Evolutionary conservation across 192 early-diverging fungal species (phyloP), one percentile per base, ranked within the genome.

Genomic region (Ambispora gerdemannii): DNA sequence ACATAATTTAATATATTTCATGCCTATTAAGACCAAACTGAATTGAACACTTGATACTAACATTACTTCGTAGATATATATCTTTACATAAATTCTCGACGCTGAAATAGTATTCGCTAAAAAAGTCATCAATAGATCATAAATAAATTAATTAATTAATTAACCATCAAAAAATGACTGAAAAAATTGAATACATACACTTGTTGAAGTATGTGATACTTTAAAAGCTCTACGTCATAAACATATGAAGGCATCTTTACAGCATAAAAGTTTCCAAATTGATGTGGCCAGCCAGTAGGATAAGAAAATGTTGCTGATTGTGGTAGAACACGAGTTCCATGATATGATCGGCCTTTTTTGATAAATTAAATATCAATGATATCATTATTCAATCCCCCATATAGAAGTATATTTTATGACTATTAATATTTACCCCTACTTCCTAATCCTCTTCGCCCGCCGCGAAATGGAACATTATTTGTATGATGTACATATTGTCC

Each of bases 41-140:
- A n/a, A n/a, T n/a, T n/a, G n/a, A n/a, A n/a, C n/a, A n/a, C n/a
- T n/a, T n/a, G 13, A 71, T 17, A 22, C 28, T 67, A 72, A 76
- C 79, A 56, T 82, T 78, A 38, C 67, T 82, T 51, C 97, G 89
- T 81, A 99, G 93, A 78, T 86, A 99, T 20, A 98, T 84, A 76
- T 99, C 97, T 61, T 91, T 92, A 88, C 93, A 95, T 60, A 99
- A 82, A 72, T 99, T 99, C 47, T 98, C 95, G 50, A 97, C 86
- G 52, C 92, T 94, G 73, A 98, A 98, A 82, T 99, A 99, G 80
- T 94, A 99, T 76, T 99, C 90, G 69, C 89, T 92, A 72, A 20
- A 55, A 75, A n/a, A n/a, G n/a, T n/a, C n/a, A n/a, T n/a, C n/a
- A n/a, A n/a, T n/a, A n/a, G n/a, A n/a, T n/a, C n/a, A n/a, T n/a